Percentiles rank a stretch among this genome's conserved stretches.
Conservation (phyloP, 164 flowering plant genomes). For the Kalanchoe fedtschenkoi region DNA sequence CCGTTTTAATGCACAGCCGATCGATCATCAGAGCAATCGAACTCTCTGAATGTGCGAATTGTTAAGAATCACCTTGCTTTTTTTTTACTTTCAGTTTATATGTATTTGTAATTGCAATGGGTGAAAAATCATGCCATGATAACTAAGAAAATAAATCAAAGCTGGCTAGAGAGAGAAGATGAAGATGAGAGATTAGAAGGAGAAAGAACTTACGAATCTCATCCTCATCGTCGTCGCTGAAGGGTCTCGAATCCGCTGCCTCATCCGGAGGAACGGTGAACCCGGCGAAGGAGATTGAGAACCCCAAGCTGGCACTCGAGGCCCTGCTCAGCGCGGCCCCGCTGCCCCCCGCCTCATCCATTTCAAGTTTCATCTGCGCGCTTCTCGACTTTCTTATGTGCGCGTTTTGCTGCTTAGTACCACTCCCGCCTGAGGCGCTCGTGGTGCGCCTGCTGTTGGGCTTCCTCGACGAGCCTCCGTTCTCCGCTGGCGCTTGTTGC, state of each 20-base stretch:
- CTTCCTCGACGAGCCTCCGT: constrained; percentile 37
- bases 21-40: too few species aligned
- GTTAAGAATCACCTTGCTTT: too few species aligned
- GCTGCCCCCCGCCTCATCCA: constrained; percentile 53
- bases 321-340: constrained; percentile 87
- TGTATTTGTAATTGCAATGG: too few species aligned
- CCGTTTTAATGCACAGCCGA: too few species aligned
- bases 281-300: constrained; percentile 87
- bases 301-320: constrained; percentile 87
- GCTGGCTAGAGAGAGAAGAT: neutral
- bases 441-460: constrained; percentile 34
- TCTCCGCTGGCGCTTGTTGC: constrained; percentile 4
- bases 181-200: neutral
- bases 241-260: constrained; percentile 46
- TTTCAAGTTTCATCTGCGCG: constrained; percentile 64
- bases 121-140: too few species aligned
- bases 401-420: constrained; percentile 21
- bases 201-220: constrained; percentile 43
- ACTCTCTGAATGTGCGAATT: too few species aligned
- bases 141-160: neutral
- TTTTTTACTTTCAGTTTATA: too few species aligned
- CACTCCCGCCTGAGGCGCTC: constrained; percentile 50
- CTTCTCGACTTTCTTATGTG: constrained; percentile 82
- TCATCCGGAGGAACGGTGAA: constrained; percentile 79
- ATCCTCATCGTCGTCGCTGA: constrained; percentile 77